Evolutionary conservation across 164 flowering plant species (phyloP), one percentile per base, ranked within the genome.

Genomic region (Tetracentron sinense): DNA sequence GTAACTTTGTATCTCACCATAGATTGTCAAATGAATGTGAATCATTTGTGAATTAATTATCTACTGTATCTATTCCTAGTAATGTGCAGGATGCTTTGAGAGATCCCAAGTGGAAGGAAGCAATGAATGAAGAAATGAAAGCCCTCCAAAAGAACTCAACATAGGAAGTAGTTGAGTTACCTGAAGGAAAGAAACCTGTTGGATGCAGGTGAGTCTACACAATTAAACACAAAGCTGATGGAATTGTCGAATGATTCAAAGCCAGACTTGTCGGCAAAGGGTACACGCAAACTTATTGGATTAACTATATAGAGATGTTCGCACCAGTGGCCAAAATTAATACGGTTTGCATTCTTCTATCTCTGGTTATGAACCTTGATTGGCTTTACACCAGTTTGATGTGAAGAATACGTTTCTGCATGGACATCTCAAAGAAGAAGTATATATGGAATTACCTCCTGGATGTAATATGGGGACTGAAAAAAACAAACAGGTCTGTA

Each of bases 231-330:
- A 53, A 53, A 16, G 58, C 48, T 19, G 58, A 54, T 42, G 58
- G 66, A 10, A n/a, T 16, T 2, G 44, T 55, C 38, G 53, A 64
- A 42, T 19, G 52, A 42, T 61, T 29, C 53, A 50, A 61, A 60
- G 54, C 67, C 56, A 56, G 58, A 47, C n/a, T 35, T 19, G 30
- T 69, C 61, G 29, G 63, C 61, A 58, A 62, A 23, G 48, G 50
- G 20, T 58, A 42, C 17, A 58, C 49, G 7, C 20, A 58, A 30
- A 58, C 49, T 0, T 56, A 56, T 31, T 42, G 22, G 8, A 27
- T 56, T 4, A 12, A 56, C 46, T 56, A 56, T 56, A 15, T 16
- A 12, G 30, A 58, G 49, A 58, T n/a, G 7, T 58, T 58, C 23
- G 35, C 61, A 58, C 30, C 30, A 2, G 47, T 58, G 26, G 26